phyloP scores from a whole-genome alignment of 2,329 filamentous ascomycete genomes.

The Venturia nashicola region DNA sequence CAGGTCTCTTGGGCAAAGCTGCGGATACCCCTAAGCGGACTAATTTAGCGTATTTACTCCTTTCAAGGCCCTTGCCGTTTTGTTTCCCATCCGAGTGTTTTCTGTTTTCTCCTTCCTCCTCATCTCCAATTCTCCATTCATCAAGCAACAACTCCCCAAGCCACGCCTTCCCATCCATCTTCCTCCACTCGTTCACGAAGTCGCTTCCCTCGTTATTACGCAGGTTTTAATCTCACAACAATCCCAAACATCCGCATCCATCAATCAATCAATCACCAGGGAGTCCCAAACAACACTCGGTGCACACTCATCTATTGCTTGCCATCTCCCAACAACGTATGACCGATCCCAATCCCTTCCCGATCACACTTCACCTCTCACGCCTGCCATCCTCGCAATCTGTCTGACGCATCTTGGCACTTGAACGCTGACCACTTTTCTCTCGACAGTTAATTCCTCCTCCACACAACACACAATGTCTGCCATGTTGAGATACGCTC shows the following conservation, averaged over 20 bases:
- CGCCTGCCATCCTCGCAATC: conserved; percentile 17
- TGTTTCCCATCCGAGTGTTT: neutral
- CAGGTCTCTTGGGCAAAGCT: too few relatives aligned
- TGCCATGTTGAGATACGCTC: conserved; percentile 42
- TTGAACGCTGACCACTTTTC: conserved; percentile 7
- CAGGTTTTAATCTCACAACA: neutral
- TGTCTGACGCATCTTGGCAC: conserved; percentile 17
- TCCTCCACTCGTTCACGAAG: neutral
- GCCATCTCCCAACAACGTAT: conserved; percentile 1
- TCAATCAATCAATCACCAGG: neutral
- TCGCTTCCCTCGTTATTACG: neutral
- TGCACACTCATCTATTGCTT: neutral
- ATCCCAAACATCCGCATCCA: neutral
- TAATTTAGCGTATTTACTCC: neutral
- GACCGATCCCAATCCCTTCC: neutral
- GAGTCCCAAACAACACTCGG: neutral
- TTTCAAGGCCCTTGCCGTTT: conserved; percentile 1
- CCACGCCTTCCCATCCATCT: conserved; percentile 1
- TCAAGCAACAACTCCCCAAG: neutral
- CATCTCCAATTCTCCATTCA: neutral
- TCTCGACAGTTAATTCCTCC: conserved; percentile 1
- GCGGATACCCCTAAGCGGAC: neutral
- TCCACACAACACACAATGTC: conserved; percentile 4
- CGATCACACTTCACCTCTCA: conserved; percentile 23
- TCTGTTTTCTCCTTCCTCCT: neutral